Conservation (phyloP, 169 alveolate species). For the Babesia microti region DNA sequence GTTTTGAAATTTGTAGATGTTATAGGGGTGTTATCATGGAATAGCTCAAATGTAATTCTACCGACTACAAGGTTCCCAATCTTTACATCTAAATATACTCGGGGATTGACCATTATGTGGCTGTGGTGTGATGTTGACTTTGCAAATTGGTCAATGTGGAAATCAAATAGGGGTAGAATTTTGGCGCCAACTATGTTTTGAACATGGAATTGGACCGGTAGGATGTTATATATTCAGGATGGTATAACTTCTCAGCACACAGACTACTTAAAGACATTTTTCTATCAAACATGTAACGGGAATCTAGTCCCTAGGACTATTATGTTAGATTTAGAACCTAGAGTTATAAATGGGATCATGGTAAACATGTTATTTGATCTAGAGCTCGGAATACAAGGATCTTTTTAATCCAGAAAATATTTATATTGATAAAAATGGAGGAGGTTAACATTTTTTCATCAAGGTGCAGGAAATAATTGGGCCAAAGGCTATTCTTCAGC, state of each 20-base stretch:
- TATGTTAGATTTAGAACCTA: constrained; percentile 95
- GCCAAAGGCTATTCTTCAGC: constrained; percentile 93
- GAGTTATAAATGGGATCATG: constrained; percentile 77
- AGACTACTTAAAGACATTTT: constrained; percentile 95
- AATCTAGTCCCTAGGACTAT: constrained; percentile 87
- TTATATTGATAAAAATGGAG: constrained; percentile 90
- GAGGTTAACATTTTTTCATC: constrained; percentile 49
- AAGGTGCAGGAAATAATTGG: constrained; percentile 98
- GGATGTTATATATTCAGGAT: background rate
- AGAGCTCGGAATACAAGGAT: constrained; percentile 75
- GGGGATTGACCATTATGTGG: too few relatives aligned
- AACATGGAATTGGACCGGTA: constrained; percentile 87
- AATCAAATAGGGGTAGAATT: constrained; percentile 97
- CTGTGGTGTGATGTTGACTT: constrained; percentile 96
- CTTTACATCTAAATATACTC: constrained; percentile 54
- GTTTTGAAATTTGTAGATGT: constrained; percentile 85
- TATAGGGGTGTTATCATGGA: constrained; percentile 79
- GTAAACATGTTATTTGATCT: constrained; percentile 5
- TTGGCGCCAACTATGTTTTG: constrained; percentile 96
- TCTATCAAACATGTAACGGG: constrained; percentile 88
- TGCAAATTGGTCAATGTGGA: constrained; percentile 99
- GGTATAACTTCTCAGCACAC: constrained; percentile 57
- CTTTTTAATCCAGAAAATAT: constrained; percentile 96
- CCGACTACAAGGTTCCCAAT: constrained; percentile 68
- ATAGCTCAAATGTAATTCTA: constrained; percentile 82